Base-by-base conservation (phyloP, 768 basidiomycete species). In the Trametes villosa region DNA sequence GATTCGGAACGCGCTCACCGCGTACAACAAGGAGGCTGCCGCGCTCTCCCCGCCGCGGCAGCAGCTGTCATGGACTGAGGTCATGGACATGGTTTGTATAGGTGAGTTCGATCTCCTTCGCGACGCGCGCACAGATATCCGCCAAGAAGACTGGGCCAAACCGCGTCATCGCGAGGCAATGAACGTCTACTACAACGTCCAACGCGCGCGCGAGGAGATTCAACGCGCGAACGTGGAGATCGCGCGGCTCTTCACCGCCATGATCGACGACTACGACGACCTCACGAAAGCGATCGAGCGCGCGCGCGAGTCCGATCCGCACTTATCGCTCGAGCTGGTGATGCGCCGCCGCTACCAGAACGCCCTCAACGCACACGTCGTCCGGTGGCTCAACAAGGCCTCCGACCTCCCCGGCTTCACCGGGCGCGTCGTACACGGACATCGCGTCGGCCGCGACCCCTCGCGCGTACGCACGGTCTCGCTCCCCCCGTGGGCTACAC, bases 151-250 rank as follows among this genome's bases (percentile, higher is more conserved):
- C 2, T 78, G 77, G 77, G 71, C 74, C 0, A 30, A 71, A 4
- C 66, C 78, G 13, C 75, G 80, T 71, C 81, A 82, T 58, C 44
- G 71, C 18, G 58, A 67, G 60, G 66, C 70, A 0, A 73, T 71
- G 59, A 68, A 71, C 18, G 61, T 65, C 4, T 63, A 73, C 49
- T 70, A 72, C 49, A 70, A 70, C n/a, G 57, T 77, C 24, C 46
- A 66, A 30, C 66, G 66, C 11, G 74, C 76, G 0, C 36, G 60
- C 5, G 74, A 77, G 42, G 77, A 79, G 55, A 67, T 76, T 4
- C 9, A 30, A 0, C 59, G 70, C 0, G 59, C 71, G 22, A 74
- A 78, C 38, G 57, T 77, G 8, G 77, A 78, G 57, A 68, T 77
- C 2, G 48, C 44, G 0, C 68, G 74, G 0, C 48, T 77, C 6